These are phyloP conservation scores for Saksenaea oblongispora DNA, from an alignment of 371 early-diverging fungal species.

Conservation along the genomic window DNA sequence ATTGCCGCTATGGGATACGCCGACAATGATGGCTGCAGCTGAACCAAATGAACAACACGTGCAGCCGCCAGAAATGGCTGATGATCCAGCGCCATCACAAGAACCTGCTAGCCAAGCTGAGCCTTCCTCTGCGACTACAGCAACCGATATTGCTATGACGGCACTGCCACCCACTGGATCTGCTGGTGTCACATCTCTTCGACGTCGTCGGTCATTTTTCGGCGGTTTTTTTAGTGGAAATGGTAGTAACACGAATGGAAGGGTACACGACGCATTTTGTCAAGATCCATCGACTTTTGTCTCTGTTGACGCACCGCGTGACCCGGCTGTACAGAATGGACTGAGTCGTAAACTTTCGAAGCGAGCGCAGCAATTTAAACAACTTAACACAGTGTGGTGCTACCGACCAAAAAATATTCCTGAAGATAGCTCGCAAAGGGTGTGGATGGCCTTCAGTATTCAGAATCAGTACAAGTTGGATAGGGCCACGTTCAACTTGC, in stretches of 20 bases:
- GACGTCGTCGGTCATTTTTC: neutral
- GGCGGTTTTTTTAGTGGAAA: neutral
- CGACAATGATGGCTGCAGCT: neutral
- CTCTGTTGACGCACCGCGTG: neutral
- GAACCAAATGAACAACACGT: neutral
- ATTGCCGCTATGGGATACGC: neutral
- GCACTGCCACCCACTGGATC: neutral
- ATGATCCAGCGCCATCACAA: neutral
- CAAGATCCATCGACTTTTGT: neutral
- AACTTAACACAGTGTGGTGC: slow-evolving; percentile 17
- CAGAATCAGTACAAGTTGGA: slow-evolving; percentile 20
- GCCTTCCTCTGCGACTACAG: neutral
- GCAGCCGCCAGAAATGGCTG: neutral
- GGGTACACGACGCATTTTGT: neutral
- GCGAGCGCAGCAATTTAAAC: slow-evolving; percentile 14
- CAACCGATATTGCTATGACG: neutral
- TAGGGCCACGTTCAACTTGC: slow-evolving; percentile 1
- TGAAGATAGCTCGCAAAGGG: neutral
- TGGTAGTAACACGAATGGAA: neutral
- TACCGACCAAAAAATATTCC: slow-evolving; percentile 13
- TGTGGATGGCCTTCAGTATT: slow-evolving; percentile 23
- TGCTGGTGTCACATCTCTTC: neutral
- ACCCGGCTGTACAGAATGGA: neutral
- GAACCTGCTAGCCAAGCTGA: neutral
- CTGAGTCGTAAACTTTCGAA: slow-evolving; percentile 11